Evolutionary conservation across 805 yeast genomes (phyloP).

Genomic region (Yamadazyma tumulicola): DNA sequence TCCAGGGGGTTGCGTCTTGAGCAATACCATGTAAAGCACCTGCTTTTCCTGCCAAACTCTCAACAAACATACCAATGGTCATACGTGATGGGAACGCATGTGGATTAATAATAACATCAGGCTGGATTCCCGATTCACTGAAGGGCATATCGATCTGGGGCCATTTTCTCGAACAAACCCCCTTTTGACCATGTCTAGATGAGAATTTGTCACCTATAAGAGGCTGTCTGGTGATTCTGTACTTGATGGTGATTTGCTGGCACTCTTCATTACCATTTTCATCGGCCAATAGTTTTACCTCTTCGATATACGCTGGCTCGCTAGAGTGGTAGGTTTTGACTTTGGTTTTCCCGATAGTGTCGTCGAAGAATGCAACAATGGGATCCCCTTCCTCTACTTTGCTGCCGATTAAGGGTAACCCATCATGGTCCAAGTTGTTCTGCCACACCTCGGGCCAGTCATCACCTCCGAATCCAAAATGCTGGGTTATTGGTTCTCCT

Average conservation of each 20-base stretch:
- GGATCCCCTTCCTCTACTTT: slow-evolving; percentile 95
- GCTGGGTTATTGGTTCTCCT: slow-evolving; percentile 93
- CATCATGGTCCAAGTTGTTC: slow-evolving; percentile 84
- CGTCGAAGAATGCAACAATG: slow-evolving; percentile 88
- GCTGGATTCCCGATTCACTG: slow-evolving; percentile 93
- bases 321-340: slow-evolving; percentile 89
- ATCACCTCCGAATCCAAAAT: slow-evolving; percentile 90
- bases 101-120: slow-evolving; percentile 96
- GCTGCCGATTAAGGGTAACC: slow-evolving; percentile 86
- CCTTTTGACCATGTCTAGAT: slow-evolving; percentile 97
- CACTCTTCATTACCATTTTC: slow-evolving; percentile 72
- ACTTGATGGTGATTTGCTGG: slow-evolving; percentile 82
- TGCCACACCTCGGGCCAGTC: slow-evolving; percentile 92
- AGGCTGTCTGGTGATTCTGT: slow-evolving; percentile 87
- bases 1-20: slow-evolving; percentile 97
- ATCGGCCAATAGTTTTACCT: slow-evolving; percentile 88
- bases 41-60: slow-evolving; percentile 96
- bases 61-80: slow-evolving; percentile 99
- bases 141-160: slow-evolving; percentile 97
- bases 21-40: slow-evolving; percentile 98
- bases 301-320: slow-evolving; percentile 93
- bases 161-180: slow-evolving; percentile 98
- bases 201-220: slow-evolving; percentile 97
- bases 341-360: slow-evolving; percentile 84
- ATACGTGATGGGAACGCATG: slow-evolving; percentile 99